Evolutionary conservation across 2,329 filamentous ascomycete genomes (phyloP), one percentile per base, ranked within the genome.

Genomic region (Eutypella sp.): DNA sequence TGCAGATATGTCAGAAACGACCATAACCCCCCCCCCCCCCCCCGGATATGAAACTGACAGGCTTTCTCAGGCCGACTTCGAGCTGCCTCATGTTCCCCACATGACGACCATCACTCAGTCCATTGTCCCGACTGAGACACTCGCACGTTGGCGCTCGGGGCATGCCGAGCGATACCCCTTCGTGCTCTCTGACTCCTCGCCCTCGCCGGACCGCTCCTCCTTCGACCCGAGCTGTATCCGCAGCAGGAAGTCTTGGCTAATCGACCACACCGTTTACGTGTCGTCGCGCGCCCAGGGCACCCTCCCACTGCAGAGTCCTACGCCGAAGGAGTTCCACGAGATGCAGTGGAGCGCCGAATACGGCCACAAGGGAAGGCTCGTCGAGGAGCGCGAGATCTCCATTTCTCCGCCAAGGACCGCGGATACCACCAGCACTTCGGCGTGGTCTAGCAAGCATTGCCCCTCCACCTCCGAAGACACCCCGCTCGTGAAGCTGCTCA

Each of bases 61-160:
- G 7, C n/a, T 27, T 41, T 11, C 22, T 8, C 40, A 71, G 68
- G 55, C 60, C 11, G 67, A 72, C 40, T 61, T 73, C 23, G 67
- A 71, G 45, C 66, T 73, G 33, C 71, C 71, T 37, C 71, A 73
- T 46, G 62, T 71, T n/a, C 71, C 71, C 11, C 71, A 73, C 52
- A 68, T 73, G 53, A 71, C 65, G 6, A 73, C 71, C 5, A 68
- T 73, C 37, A 68, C 68, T 24, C 62, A 68, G 4, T 61, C 61
- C 4, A 68, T 73, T 46, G 59, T 63, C 18, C 70, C 70, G 3
- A 73, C 70, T 1, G 50, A 60, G 15, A 57, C 41, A 20, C 61
- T 73, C 3, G 47, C 59, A 8, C 52, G 54, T 20, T 73, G 69
- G 67, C 62, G 69, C 41, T 55, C 55, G 24, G 53, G 59, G 11